Conservation (phyloP, 1,284 basidiomycete species). For the Vanrija humicola region DNA sequence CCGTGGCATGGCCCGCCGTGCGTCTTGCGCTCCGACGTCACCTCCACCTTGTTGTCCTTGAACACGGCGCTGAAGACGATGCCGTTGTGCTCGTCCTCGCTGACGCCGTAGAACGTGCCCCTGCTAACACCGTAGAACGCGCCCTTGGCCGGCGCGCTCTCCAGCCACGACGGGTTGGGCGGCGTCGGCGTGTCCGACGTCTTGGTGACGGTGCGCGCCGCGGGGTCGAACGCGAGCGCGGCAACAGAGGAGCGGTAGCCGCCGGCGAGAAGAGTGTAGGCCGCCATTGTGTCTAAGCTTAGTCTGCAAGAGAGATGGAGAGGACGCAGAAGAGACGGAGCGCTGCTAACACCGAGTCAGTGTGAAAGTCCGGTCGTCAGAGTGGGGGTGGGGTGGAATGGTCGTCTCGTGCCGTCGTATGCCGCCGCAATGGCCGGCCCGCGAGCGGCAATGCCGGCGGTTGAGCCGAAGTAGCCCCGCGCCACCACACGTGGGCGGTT, state of each 20-base stretch:
- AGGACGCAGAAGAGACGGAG: too few relatives aligned
- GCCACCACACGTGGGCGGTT: too few relatives aligned
- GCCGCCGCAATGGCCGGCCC: too few relatives aligned
- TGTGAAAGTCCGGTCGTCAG: too few relatives aligned
- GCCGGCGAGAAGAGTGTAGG: constrained; percentile 38
- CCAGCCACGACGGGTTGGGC: constrained; percentile 38
- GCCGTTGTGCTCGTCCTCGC: constrained; percentile 33
- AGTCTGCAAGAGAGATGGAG: too few relatives aligned
- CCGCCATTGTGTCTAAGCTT: constrained; percentile 16
- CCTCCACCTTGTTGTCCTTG: constrained; percentile 24
- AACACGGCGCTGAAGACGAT: not conserved
- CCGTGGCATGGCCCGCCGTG: constrained; percentile 37
- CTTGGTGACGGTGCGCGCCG: not conserved
- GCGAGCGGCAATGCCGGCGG: too few relatives aligned
- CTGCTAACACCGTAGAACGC: constrained; percentile 32
- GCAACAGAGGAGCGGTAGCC: constrained; percentile 35
- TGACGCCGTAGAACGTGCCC: constrained; percentile 31
- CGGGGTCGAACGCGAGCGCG: constrained; percentile 30
- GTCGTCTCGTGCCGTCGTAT: too few relatives aligned
- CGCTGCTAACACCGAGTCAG: too few relatives aligned
- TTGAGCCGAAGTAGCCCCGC: too few relatives aligned
- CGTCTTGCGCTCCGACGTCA: constrained; percentile 30
- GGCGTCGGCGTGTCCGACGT: constrained; percentile 6
- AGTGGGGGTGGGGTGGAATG: not conserved
- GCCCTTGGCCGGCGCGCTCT: not conserved